A percentile compares a stretch with the other conserved stretches of the same genome.
Evolutionary conservation across 208 protist species (phyloP).

Genomic region (Leishmania aethiopica): DNA sequence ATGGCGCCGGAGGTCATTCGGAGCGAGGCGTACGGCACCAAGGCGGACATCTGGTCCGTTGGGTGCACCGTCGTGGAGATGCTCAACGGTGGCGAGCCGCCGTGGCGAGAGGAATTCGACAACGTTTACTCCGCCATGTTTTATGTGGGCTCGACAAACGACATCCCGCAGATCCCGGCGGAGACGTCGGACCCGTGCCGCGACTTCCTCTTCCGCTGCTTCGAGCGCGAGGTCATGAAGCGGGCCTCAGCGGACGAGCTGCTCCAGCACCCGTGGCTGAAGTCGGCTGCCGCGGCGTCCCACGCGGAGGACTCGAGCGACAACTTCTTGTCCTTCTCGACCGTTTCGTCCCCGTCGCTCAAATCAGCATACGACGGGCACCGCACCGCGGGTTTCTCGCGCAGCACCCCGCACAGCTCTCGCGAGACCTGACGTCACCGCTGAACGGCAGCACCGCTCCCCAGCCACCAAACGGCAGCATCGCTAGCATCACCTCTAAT

Average conservation of each 20-base stretch:
- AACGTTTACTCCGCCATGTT: conserved; percentile 85
- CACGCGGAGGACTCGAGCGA: conserved; percentile 25
- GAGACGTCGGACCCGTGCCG: conserved; percentile 75
- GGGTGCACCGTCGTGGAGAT: conserved; percentile 94
- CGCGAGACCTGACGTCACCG: conserved; percentile 19
- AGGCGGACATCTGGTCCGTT: conserved; percentile 93
- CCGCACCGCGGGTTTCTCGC: not conserved
- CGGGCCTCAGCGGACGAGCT: conserved; percentile 74
- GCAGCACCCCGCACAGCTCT: conserved; percentile 8
- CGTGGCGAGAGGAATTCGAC: conserved; percentile 80
- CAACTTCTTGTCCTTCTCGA: conserved; percentile 25
- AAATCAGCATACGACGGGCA: conserved; percentile 7
- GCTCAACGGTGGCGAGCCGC: conserved; percentile 81
- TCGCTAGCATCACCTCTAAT: conserved; percentile 19
- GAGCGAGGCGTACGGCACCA: conserved; percentile 80
- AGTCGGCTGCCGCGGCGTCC: conserved; percentile 26
- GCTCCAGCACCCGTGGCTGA: conserved; percentile 74
- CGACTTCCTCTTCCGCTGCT: conserved; percentile 73
- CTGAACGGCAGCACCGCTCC: not conserved
- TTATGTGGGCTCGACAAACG: conserved; percentile 72
- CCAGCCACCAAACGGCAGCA: conserved; percentile 6
- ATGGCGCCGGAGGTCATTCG: conserved; percentile 91
- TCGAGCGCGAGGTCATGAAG: conserved; percentile 74
- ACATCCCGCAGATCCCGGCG: conserved; percentile 69
- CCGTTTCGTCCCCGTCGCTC: conserved; percentile 13